phyloP scores from a whole-genome alignment of 2,329 filamentous ascomycete species.

The Cadophora luteo-olivacea region DNA sequence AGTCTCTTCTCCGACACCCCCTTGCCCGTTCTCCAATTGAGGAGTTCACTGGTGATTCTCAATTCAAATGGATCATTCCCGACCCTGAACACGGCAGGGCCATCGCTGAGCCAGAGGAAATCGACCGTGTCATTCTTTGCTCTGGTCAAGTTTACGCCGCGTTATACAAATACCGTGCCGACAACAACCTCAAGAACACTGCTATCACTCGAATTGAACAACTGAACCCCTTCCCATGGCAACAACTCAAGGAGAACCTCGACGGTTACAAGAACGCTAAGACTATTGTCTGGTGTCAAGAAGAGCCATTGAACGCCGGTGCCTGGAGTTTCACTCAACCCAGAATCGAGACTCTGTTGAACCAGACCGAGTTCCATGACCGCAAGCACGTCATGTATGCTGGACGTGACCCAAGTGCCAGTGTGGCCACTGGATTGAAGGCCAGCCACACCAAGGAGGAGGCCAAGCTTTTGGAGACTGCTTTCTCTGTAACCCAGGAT shows the following conservation, averaged over 20 bases:
- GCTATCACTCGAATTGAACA: slow-evolving; percentile 97
- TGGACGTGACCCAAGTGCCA: slow-evolving; percentile 90
- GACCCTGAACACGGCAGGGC: slow-evolving; percentile 82
- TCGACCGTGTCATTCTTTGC: slow-evolving; percentile 94
- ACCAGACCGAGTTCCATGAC: slow-evolving; percentile 90
- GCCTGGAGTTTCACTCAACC: slow-evolving; percentile 98
- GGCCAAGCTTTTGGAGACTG: slow-evolving; percentile 75
- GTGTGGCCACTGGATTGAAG: slow-evolving; percentile 94
- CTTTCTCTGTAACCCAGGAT: slow-evolving; percentile 69
- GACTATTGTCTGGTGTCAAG: slow-evolving; percentile 96
- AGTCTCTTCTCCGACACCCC: slow-evolving; percentile 93
- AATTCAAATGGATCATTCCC: slow-evolving; percentile 96
- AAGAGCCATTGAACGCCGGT: slow-evolving; percentile 96
- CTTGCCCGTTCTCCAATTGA: slow-evolving; percentile 88
- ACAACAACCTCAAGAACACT: slow-evolving; percentile 86
- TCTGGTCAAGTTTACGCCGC: slow-evolving; percentile 92
- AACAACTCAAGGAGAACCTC: slow-evolving; percentile 94
- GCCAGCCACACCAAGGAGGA: slow-evolving; percentile 89
- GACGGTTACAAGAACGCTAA: slow-evolving; percentile 97
- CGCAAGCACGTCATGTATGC: slow-evolving; percentile 97
- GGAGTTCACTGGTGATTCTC: slow-evolving; percentile 87
- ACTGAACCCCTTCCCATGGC: slow-evolving; percentile 98
- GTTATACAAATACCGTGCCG: slow-evolving; percentile 87
- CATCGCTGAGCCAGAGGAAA: slow-evolving; percentile 82
- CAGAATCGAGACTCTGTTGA: slow-evolving; percentile 93